A percentile compares a stretch with the other conserved stretches of the same genome.
Evolutionary conservation across 257 asterid genomes (phyloP).

Genomic region (Eucommia ulmoides): DNA sequence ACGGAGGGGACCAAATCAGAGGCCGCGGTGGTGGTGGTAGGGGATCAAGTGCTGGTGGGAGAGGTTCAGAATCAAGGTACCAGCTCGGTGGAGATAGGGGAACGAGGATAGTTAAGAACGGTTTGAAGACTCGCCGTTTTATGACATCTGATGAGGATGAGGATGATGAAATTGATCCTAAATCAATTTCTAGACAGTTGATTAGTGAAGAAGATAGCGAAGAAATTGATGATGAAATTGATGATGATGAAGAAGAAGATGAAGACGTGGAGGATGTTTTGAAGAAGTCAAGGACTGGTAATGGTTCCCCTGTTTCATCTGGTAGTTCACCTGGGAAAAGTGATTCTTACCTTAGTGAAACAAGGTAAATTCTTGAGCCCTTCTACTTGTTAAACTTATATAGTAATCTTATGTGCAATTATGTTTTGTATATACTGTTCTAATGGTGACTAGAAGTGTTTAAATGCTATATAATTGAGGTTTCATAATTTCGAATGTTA

Average conservation of each 20-base stretch:
- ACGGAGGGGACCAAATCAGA: too few species aligned
- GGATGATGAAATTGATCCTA: slow-evolving; percentile 8
- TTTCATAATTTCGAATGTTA: too few species aligned
- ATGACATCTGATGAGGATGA: slow-evolving; percentile 34
- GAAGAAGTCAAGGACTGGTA: slow-evolving; percentile 3
- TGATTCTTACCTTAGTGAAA: slow-evolving; percentile 78
- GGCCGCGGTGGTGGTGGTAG: too few species aligned
- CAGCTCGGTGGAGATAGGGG: too few species aligned
- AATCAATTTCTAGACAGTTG: slow-evolving; percentile 51
- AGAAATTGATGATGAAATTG: slow-evolving; percentile 15
- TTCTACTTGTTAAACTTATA: too few species aligned
- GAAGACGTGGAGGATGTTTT: slow-evolving; percentile 15
- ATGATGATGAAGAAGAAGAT: slow-evolving; percentile 24
- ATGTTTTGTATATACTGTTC: background rate
- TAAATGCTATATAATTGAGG: background rate
- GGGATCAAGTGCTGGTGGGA: too few species aligned
- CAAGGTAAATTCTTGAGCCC: slow-evolving; percentile 35
- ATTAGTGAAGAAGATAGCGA: slow-evolving; percentile 48
- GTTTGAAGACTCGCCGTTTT: slow-evolving; percentile 21
- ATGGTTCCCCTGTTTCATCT: slow-evolving; percentile 8
- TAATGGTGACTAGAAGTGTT: background rate
- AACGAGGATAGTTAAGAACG: slow-evolving; percentile 17
- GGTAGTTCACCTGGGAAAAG: slow-evolving; percentile 24
- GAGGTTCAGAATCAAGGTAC: too few species aligned
- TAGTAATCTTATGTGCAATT: background rate